Base-by-base conservation (phyloP, 257 asterid species). In the Datura wrightii region DNA sequence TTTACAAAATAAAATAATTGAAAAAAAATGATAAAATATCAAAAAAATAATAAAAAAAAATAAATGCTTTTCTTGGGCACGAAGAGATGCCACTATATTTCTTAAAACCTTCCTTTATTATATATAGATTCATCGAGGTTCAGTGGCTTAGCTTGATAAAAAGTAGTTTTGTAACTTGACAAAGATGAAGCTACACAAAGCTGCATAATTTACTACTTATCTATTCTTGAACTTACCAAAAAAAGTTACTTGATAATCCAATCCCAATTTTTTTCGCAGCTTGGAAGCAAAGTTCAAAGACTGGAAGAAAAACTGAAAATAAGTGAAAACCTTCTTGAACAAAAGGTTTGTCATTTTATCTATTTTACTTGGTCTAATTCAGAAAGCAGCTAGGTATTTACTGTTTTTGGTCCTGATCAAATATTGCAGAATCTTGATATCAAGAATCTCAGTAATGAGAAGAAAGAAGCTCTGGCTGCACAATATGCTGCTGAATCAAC, bases 401-500 rank as follows among this genome's bases (percentile, higher is more conserved):
- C 31, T 24, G 31, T 24, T 24, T 24, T 24, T 24, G 31, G 67
- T 16, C 0, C 3, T 10, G 74, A 81, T 6, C 50, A 63, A 42
- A 31, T 37, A 18, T 55, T 89, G 91, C 94, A 95, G 98, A 95
- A 90, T 87, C 97, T 94, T 36, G 94, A 92, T 46, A 87, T 91
- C 85, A 93, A 92, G 90, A 94, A 90, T 86, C 92, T 93, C 83
- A 52, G 41, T 11, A 83, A 92, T 74, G 98, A 92, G 70, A 95
- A 92, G 89, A 93, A 84, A 89, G 97, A 89, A 87, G 97, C 97
- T 50, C 39, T 94, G 85, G 83, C 93, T 86, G 98, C 98, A 84
- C 98, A 94, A 85, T 93, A 92, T 90, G 97, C 98, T 74, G 97
- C 97, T 67, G 98, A 96, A 89, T 90, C 94, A 24, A 90, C 99